These are phyloP conservation scores for Serendipita sp. DNA, from an alignment of 1,284 basidiomycete genomes.

Conservation along the genomic window DNA sequence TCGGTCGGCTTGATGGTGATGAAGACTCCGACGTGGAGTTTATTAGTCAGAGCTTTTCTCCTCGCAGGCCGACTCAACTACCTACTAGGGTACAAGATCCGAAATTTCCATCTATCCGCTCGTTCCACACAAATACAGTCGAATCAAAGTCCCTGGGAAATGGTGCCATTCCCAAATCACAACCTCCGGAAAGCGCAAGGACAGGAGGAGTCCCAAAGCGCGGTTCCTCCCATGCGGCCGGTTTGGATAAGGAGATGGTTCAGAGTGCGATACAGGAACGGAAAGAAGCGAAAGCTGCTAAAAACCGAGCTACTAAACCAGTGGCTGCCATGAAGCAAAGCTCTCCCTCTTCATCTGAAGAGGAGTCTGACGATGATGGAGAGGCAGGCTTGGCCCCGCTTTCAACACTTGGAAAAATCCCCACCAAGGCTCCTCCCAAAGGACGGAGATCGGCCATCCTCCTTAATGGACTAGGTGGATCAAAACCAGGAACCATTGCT, in stretches of 20 bases:
- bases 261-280: background rate
- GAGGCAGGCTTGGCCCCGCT: constrained; percentile 45
- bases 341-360: constrained; percentile 22
- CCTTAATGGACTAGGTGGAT: constrained; percentile 36
- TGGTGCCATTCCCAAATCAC: too few relatives aligned
- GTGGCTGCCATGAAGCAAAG: background rate
- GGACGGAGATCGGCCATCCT: constrained; percentile 60
- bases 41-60: constrained; percentile 1
- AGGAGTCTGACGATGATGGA: constrained; percentile 43
- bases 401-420: constrained; percentile 47
- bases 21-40: constrained; percentile 6
- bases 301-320: background rate
- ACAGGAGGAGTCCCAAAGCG: background rate
- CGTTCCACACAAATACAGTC: too few relatives aligned
- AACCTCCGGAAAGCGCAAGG: background rate
- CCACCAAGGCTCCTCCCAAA: constrained; percentile 36
- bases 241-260: background rate
- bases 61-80: background rate
- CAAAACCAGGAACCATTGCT: constrained; percentile 24
- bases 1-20: background rate
- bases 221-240: background rate
- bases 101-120: too few relatives aligned
- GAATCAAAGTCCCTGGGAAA: too few relatives aligned
- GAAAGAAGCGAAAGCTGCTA: background rate
- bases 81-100: background rate